These are phyloP conservation scores for Candida awuae DNA, from an alignment of 805 yeast genomes.

Conservation along the genomic window DNA sequence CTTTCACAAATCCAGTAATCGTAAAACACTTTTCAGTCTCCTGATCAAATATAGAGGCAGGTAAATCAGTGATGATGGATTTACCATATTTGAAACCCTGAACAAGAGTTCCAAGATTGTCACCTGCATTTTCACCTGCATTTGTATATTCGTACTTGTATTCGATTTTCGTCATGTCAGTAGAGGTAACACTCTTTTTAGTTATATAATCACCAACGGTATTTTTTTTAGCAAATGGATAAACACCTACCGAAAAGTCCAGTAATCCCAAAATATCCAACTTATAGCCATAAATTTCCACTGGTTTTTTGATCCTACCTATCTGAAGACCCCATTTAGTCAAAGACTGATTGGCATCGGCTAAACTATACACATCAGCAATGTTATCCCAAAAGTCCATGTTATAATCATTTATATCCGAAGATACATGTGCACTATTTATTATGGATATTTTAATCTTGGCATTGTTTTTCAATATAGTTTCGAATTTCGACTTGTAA, in stretches of 20 bases:
- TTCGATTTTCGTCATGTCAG: not conserved
- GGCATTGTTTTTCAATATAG: not conserved
- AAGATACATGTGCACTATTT: not conserved
- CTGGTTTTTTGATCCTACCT: constrained; percentile 11
- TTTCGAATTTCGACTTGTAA: not conserved
- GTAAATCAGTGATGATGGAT: constrained; percentile 42
- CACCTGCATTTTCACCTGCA: constrained; percentile 14
- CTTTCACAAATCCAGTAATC: constrained; percentile 50
- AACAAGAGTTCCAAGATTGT: constrained; percentile 3
- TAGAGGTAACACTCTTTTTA: constrained; percentile 2
- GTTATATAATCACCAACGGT: constrained; percentile 7
- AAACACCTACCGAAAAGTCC: constrained; percentile 7
- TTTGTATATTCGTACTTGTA: constrained; percentile 4
- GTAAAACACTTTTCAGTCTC: constrained; percentile 47
- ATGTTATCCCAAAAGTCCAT: not conserved
- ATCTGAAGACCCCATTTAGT: constrained; percentile 1
- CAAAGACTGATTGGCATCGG: constrained; percentile 2
- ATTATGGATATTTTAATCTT: not conserved
- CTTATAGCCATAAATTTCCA: constrained; percentile 8
- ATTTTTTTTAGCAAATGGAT: constrained; percentile 11
- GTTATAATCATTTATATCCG: not conserved
- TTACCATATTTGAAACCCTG: constrained; percentile 63
- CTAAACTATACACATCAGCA: not conserved
- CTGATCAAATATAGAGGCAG: constrained; percentile 31
- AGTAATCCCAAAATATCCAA: constrained; percentile 2